Evolutionary conservation across 2,329 filamentous ascomycete genomes (phyloP), one percentile per base, ranked within the genome.

Genomic region (Arthrobotrys sinensis): DNA sequence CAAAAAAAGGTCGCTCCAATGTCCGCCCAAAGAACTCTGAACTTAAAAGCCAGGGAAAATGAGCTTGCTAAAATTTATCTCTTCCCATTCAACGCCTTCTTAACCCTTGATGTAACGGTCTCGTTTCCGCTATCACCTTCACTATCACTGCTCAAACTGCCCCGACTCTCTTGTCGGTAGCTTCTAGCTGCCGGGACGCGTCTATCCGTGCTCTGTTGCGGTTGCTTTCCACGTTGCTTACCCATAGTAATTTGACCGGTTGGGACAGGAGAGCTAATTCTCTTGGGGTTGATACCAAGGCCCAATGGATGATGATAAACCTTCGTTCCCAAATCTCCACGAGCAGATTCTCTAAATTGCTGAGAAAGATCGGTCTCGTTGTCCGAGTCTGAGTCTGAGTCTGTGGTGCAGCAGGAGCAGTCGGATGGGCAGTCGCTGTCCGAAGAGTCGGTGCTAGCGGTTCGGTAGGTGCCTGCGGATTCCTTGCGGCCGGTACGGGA

Each of bases 341-440:
- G 73, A 16, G 73, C 73, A 11, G 73, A 77, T 43, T 77, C 73
- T 43, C 62, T 71, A 40, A 77, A 77, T 46, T 64, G 57, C 19
- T 69, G 45, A 2, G 73, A 77, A 16, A 77, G 36, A n/a, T 48
- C 70, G 40, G 66, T 77, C 45, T 63, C 65, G 32, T 66, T 68
- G 16, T 64, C 73, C 4, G 69, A 68, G 57, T 77, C 73, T 2
- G 57, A 68, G 12, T 77, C 73, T 12, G 73, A 77, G 60, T 77
- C 73, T 4, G 73, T 77, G 14, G 73, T 77, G 46, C 73, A 77
- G 60, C 73, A 77, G 24, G 73, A 77, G 19, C 73, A 77, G 34
- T 77, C 73, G n/a, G 73, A 71, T 43, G 66, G 38, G 21, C 73
- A 77, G 4, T 77, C 73, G 14, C 73, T 77, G n/a, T 77, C 73